Percentiles rank a stretch among this genome's conserved stretches.
phyloP scores from a whole-genome alignment of 2,329 filamentous ascomycete genomes.

The Boeremia exigua region DNA sequence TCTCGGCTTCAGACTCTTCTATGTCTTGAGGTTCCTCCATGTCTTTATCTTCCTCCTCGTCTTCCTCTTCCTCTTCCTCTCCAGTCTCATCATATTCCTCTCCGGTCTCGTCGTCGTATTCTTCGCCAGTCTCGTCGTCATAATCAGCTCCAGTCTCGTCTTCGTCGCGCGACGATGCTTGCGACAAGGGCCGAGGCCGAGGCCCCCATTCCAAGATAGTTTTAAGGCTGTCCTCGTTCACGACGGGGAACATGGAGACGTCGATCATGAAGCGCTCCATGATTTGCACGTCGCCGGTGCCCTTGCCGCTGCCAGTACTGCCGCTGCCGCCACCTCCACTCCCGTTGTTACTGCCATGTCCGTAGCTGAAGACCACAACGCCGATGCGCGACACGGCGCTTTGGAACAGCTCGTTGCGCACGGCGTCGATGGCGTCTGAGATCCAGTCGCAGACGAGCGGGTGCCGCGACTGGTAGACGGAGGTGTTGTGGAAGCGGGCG shows the following conservation, averaged over 20 bases:
- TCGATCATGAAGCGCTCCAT: constrained; percentile 68
- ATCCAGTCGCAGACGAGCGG: constrained; percentile 87
- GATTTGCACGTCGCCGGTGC: constrained; percentile 52
- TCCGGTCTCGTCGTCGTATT: not conserved
- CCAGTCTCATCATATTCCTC: not conserved
- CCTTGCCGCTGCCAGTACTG: not conserved
- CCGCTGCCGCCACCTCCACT: not conserved
- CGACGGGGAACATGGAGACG: constrained; percentile 61
- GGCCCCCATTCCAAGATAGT: constrained; percentile 56
- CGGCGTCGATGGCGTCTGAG: constrained; percentile 76
- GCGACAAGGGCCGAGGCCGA: constrained; percentile 2
- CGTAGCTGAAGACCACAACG: constrained; percentile 62
- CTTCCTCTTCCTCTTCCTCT: no score
- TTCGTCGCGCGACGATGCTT: not conserved
- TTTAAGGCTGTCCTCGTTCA: constrained; percentile 55
- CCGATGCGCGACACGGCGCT: constrained; percentile 61
- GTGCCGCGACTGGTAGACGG: constrained; percentile 85
- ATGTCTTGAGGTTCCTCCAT: no score
- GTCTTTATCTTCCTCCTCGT: no score
- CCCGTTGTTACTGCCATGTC: not conserved
- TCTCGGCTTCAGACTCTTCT: no score
- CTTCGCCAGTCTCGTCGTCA: not conserved
- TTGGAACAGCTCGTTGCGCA: constrained; percentile 70
- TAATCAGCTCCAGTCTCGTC: constrained; percentile 5
- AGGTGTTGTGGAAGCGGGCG: constrained; percentile 80